Percentiles rank a stretch among this genome's conserved stretches.
phyloP scores from a whole-genome alignment of 331 rosid species.

The Dryas integrifolia region DNA sequence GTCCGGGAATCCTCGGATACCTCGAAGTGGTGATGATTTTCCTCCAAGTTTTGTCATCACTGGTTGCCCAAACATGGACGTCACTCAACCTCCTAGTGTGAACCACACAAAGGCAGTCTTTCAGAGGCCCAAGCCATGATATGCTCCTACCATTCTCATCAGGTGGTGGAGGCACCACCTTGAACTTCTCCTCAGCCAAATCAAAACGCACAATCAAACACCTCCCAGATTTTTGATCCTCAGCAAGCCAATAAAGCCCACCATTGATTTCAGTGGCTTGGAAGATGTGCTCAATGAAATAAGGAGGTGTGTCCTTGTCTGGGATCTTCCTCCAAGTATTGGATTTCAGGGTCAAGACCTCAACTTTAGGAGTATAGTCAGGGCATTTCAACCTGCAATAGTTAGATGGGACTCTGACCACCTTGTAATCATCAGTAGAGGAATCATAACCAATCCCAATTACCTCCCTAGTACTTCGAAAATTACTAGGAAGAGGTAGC shows the following conservation, averaged over 20 bases:
- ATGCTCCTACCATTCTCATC: constrained; percentile 14
- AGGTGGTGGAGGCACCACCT: constrained; percentile 21
- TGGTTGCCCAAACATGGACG: constrained; percentile 32
- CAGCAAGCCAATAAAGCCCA: constrained; percentile 38
- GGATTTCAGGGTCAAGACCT: constrained; percentile 31
- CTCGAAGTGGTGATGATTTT: constrained; percentile 27
- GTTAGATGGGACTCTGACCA: constrained; percentile 37
- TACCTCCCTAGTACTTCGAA: constrained; percentile 37
- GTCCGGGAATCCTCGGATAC: constrained; percentile 8
- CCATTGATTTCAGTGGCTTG: constrained; percentile 33
- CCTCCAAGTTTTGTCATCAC: constrained; percentile 29
- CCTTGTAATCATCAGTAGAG: constrained; percentile 31
- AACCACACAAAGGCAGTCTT: constrained; percentile 26
- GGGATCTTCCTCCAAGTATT: constrained; percentile 41
- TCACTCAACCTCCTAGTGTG: constrained; percentile 29
- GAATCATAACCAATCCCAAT: constrained; percentile 44
- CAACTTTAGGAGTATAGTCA: constrained; percentile 27
- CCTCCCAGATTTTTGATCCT: not conserved
- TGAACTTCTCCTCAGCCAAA: constrained; percentile 35
- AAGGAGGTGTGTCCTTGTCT: constrained; percentile 30
- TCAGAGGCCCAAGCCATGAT: constrained; percentile 32
- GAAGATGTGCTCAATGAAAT: constrained; percentile 35
- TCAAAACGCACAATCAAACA: constrained; percentile 33
- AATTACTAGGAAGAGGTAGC: constrained; percentile 30
- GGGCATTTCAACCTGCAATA: constrained; percentile 34